phyloP scores from a whole-genome alignment of 345 rosid genomes.

The Citrus medica region DNA sequence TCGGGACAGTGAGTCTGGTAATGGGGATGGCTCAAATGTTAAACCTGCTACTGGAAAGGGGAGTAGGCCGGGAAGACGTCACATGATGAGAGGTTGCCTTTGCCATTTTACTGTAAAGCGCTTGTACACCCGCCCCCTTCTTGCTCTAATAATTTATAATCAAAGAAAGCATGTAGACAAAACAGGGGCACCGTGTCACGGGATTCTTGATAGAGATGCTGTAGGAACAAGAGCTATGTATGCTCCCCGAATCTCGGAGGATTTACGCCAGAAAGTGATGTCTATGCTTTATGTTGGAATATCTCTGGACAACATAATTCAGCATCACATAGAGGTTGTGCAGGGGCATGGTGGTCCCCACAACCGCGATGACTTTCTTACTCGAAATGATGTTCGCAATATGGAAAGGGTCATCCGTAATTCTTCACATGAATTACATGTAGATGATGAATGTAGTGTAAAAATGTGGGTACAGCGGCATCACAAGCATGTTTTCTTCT shows the following conservation, averaged over 20 bases:
- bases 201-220: conserved; percentile 47
- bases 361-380: conserved; percentile 58
- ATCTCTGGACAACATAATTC: conserved; percentile 44
- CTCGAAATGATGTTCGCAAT: conserved; percentile 51
- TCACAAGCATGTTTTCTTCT: conserved; percentile 46
- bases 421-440: conserved; percentile 39
- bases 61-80: conserved; percentile 55
- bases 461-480: conserved; percentile 50
- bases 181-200: conserved; percentile 51
- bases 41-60: conserved; percentile 55
- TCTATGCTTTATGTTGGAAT: conserved; percentile 49
- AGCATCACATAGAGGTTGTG: conserved; percentile 46
- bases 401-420: conserved; percentile 47
- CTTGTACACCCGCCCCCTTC: conserved; percentile 36
- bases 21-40: conserved; percentile 31
- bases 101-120: conserved; percentile 62
- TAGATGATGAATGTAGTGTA: conserved; percentile 39
- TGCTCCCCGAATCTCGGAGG: conserved; percentile 59
- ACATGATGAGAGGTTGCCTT: conserved; percentile 59
- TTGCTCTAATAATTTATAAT: conserved; percentile 51
- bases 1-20: conserved; percentile 37
- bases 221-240: conserved; percentile 60
- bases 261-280: conserved; percentile 52
- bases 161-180: conserved; percentile 52
- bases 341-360: conserved; percentile 51